Evolutionary conservation across 164 flowering plant species (phyloP).

Genomic region (Sextonia rubra): DNA sequence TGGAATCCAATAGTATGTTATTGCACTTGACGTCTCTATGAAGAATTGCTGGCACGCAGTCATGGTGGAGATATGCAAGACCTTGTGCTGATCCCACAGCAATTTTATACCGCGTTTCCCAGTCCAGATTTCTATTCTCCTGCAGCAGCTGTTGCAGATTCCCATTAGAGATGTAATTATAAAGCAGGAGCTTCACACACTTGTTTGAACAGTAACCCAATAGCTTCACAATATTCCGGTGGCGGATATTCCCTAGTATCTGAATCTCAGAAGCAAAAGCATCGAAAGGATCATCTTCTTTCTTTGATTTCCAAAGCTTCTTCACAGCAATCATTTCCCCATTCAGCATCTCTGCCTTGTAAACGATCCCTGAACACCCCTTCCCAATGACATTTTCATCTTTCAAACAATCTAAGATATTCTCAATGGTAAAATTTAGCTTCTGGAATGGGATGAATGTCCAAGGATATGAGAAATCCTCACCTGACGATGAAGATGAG

Average conservation of each 20-base stretch:
- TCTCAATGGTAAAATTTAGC: slow-evolving; percentile 61
- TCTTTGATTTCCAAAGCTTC: slow-evolving; percentile 80
- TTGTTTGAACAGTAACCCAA: slow-evolving; percentile 73
- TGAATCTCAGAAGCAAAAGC: slow-evolving; percentile 73
- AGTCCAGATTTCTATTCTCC: slow-evolving; percentile 59
- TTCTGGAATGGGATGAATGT: slow-evolving; percentile 93
- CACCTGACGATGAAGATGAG: slow-evolving; percentile 37
- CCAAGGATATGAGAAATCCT: slow-evolving; percentile 97
- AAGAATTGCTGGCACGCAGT: slow-evolving; percentile 72
- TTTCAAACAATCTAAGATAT: slow-evolving; percentile 70
- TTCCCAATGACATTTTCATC: slow-evolving; percentile 88
- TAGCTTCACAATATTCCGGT: slow-evolving; percentile 68
- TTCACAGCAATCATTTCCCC: slow-evolving; percentile 91
- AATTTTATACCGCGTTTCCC: slow-evolving; percentile 81
- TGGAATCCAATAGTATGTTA: slow-evolving; percentile 73
- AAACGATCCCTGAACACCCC: slow-evolving; percentile 92
- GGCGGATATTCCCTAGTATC: slow-evolving; percentile 75
- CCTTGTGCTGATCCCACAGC: slow-evolving; percentile 81
- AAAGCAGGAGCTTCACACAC: slow-evolving; percentile 59
- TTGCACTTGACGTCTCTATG: slow-evolving; percentile 85
- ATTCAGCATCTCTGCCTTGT: slow-evolving; percentile 82
- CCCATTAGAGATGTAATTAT: slow-evolving; percentile 64
- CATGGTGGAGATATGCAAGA: slow-evolving; percentile 78
- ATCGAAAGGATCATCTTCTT: slow-evolving; percentile 54
- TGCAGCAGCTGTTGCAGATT: slow-evolving; percentile 61